Conservation (phyloP, 2,329 filamentous ascomycete species). For the Fusarium oxysporum region DNA sequence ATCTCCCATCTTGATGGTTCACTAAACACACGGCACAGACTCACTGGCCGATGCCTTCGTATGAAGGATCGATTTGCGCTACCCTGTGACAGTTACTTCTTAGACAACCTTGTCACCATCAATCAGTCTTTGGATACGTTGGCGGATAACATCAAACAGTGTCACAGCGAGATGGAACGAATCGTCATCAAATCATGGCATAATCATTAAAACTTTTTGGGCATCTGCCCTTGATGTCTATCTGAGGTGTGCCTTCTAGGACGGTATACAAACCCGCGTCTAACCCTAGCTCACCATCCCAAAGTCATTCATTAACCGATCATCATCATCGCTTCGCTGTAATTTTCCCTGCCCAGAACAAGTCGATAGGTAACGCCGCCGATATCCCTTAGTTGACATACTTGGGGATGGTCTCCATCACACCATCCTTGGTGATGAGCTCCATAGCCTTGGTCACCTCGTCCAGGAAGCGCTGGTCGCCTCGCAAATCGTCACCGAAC, state of each 20-base stretch:
- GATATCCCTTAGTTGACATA: conserved; percentile 52
- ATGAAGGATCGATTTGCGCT: neutral
- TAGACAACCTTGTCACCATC: neutral
- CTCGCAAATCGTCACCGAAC: conserved; percentile 64
- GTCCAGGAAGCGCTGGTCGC: conserved; percentile 59
- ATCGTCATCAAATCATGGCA: conserved; percentile 22
- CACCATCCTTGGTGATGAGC: conserved; percentile 59
- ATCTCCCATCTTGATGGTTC: neutral
- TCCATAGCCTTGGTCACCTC: conserved; percentile 61
- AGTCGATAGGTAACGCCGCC: neutral
- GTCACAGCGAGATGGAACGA: neutral
- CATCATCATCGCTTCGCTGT: conserved; percentile 21
- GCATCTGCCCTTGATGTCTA: conserved; percentile 22
- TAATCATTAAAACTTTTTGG: conserved; percentile 36
- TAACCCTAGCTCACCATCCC: neutral
- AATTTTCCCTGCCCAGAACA: conserved; percentile 2
- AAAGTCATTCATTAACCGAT: conserved; percentile 31
- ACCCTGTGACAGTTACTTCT: neutral
- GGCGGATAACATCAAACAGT: too few relatives aligned
- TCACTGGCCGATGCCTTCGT: too few relatives aligned
- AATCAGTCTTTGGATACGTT: too few relatives aligned
- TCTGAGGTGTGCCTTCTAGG: conserved; percentile 14
- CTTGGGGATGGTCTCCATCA: conserved; percentile 62
- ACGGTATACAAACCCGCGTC: neutral
- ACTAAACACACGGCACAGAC: neutral